Conservation (phyloP, 257 asterid genomes). For the Parsonsia alboflavescens region DNA sequence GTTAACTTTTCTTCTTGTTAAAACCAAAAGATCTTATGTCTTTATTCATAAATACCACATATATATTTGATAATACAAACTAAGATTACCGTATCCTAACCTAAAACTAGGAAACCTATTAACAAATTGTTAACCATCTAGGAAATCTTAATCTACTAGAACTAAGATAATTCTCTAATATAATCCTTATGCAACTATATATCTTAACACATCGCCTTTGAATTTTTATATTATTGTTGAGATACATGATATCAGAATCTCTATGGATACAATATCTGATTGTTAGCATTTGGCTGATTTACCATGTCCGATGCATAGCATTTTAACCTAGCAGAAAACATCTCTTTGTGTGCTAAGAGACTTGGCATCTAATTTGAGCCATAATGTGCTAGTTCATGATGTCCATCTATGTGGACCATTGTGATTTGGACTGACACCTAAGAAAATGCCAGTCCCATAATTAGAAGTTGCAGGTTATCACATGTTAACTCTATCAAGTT, state of each 20-base stretch:
- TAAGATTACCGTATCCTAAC: no score
- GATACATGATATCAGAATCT: constrained; percentile 1
- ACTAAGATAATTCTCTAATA: no score
- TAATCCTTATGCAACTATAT: no score
- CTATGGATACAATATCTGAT: neutral
- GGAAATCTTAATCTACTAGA: no score
- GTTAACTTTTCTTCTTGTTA: neutral
- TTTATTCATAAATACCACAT: no score
- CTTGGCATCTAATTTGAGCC: neutral
- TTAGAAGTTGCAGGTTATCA: neutral
- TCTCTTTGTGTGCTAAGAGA: neutral
- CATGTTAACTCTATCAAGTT: neutral
- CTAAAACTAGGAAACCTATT: no score
- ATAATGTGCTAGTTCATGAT: neutral
- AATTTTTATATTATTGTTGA: neutral
- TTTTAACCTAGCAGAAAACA: neutral
- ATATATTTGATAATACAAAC: no score
- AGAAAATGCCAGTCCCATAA: neutral
- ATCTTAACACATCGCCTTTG: no score
- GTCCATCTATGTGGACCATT: neutral
- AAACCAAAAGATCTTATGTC: no score
- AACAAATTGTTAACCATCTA: no score
- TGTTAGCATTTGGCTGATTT: neutral
- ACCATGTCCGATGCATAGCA: neutral
- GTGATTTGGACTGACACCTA: neutral